Evolutionary conservation across 2,329 filamentous ascomycete species (phyloP).

Genomic region (Ophiostoma ulmi): DNA sequence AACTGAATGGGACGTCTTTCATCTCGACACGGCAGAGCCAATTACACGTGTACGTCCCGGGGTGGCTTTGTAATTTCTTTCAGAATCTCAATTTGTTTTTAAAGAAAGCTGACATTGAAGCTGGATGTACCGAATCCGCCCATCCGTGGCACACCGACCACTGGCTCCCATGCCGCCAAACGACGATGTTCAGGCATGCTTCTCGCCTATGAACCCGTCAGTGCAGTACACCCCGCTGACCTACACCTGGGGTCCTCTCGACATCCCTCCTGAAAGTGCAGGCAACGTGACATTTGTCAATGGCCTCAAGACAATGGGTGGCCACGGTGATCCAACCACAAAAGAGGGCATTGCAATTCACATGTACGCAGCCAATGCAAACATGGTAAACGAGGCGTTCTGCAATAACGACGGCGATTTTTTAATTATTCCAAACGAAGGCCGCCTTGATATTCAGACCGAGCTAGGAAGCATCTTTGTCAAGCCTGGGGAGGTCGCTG

Average conservation of each 20-base stretch:
- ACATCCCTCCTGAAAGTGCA: constrained; percentile 23
- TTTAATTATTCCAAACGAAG: constrained; percentile 60
- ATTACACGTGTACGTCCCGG: constrained; percentile 36
- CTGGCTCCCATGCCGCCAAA: constrained; percentile 16
- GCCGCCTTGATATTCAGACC: constrained; percentile 61
- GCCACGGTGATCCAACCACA: constrained; percentile 46
- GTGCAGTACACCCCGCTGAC: constrained; percentile 36
- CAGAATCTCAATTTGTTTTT: background rate
- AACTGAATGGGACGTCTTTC: constrained; percentile 43
- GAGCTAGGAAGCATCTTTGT: constrained; percentile 55
- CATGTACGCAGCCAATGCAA: constrained; percentile 44
- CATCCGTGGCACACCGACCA: constrained; percentile 13
- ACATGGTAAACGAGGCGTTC: constrained; percentile 46
- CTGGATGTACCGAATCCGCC: constrained; percentile 23
- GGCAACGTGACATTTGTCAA: constrained; percentile 41
- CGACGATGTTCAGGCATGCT: constrained; percentile 39
- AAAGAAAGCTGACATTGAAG: constrained; percentile 24
- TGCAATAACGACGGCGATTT: constrained; percentile 61
- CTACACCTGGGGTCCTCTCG: constrained; percentile 47
- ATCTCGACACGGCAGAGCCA: constrained; percentile 31
- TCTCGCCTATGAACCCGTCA: constrained; percentile 42
- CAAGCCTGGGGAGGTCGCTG: constrained; percentile 61
- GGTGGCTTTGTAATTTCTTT: too few relatives aligned
- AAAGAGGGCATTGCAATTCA: constrained; percentile 47
- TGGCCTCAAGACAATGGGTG: constrained; percentile 46